Evolutionary conservation across 805 yeast species (phyloP).

Genomic region (Teunomyces panamensis): DNA sequence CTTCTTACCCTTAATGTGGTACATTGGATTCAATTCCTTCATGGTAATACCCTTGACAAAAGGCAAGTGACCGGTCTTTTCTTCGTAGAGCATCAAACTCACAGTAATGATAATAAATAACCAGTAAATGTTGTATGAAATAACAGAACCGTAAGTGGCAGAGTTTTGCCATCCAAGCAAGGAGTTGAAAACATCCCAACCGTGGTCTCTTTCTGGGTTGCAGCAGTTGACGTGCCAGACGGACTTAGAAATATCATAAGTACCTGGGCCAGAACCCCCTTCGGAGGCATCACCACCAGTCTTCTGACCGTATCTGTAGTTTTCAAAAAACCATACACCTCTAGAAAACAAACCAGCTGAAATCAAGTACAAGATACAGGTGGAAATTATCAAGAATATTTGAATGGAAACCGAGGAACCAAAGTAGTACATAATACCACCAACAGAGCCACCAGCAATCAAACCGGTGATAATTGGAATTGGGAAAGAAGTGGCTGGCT

Average conservation of each 20-base stretch:
- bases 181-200: conserved; percentile 97
- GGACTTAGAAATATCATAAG: conserved; percentile 72
- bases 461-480: conserved; percentile 89
- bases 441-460: conserved; percentile 71
- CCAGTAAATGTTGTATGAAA: conserved; percentile 91
- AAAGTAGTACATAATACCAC: conserved; percentile 71
- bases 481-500: conserved; percentile 75
- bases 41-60: conserved; percentile 47
- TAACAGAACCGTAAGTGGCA: conserved; percentile 89
- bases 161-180: conserved; percentile 96
- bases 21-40: conserved; percentile 32
- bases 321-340: conserved; percentile 88
- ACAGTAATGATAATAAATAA: conserved; percentile 55
- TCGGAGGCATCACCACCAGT: conserved; percentile 97
- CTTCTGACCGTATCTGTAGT: conserved; percentile 53
- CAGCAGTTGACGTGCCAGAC: conserved; percentile 99
- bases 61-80: conserved; percentile 79
- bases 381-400: conserved; percentile 80
- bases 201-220: conserved; percentile 85
- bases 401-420: conserved; percentile 84
- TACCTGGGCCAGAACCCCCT: conserved; percentile 91
- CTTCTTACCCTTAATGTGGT: conserved; percentile 33
- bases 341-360: conserved; percentile 92
- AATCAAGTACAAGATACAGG: conserved; percentile 84
- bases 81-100: conserved; percentile 71